phyloP scores from a whole-genome alignment of 805 yeast species.

The Candida loeiensis region DNA sequence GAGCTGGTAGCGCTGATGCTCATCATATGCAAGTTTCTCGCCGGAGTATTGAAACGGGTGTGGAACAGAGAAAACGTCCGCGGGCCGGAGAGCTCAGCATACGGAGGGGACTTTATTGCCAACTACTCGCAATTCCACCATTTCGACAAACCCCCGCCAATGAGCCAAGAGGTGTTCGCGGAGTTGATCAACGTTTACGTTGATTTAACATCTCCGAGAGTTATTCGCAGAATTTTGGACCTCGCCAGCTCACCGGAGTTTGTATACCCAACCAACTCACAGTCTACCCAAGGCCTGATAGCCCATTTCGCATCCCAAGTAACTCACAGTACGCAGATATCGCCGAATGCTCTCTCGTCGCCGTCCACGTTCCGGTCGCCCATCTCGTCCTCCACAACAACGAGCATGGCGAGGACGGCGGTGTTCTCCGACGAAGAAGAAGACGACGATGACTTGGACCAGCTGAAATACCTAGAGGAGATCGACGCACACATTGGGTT shows the following conservation, averaged over 20 bases:
- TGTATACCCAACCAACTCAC: constrained; percentile 9
- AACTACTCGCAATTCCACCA: constrained; percentile 28
- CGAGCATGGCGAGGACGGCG: constrained; percentile 3
- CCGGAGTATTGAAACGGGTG: constrained; percentile 23
- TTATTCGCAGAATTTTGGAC: constrained; percentile 26
- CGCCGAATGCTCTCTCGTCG: neutral
- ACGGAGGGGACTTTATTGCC: constrained; percentile 8
- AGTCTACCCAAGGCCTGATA: constrained; percentile 13
- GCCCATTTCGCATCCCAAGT: constrained; percentile 25
- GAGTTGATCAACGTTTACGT: constrained; percentile 28
- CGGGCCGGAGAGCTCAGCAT: constrained; percentile 4
- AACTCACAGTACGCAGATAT: neutral
- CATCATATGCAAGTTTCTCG: constrained; percentile 29
- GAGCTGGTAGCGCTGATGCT: constrained; percentile 30
- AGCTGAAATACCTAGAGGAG: constrained; percentile 17
- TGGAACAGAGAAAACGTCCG: constrained; percentile 26
- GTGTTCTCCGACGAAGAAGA: constrained; percentile 7
- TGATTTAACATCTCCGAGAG: constrained; percentile 27
- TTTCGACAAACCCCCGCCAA: constrained; percentile 27
- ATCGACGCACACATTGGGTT: constrained; percentile 33
- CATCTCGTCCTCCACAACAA: constrained; percentile 3
- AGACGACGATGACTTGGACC: constrained; percentile 6
- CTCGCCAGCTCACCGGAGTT: constrained; percentile 15
- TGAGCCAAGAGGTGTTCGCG: constrained; percentile 17
- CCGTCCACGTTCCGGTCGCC: constrained; percentile 4